Evolutionary conservation across 192 early-diverging fungal species (phyloP).

Genomic region (Rhizoclosmatium globosum): DNA sequence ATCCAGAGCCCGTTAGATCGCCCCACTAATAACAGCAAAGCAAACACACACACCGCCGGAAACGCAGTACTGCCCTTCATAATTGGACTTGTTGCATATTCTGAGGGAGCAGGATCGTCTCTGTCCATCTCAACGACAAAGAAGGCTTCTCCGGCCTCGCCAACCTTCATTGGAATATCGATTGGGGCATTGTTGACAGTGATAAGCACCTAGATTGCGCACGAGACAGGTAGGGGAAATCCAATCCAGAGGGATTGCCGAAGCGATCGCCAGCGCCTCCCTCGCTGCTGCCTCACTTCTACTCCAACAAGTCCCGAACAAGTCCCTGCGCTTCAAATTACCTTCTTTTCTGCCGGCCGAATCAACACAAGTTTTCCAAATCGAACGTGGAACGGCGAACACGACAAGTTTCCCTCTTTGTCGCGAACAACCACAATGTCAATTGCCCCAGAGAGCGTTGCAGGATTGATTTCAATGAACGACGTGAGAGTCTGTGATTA

Average conservation of each 20-base stretch:
- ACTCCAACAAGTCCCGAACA: neutral
- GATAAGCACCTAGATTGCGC: conserved; percentile 70
- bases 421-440: conserved; percentile 96
- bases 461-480: conserved; percentile 95
- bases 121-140: conserved; percentile 93
- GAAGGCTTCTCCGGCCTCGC: conserved; percentile 97
- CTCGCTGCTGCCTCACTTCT: neutral
- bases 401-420: conserved; percentile 80
- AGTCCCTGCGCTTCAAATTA: conserved; percentile 34
- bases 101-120: conserved; percentile 80
- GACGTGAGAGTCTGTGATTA: conserved; percentile 71
- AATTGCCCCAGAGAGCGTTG: conserved; percentile 97
- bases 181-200: conserved; percentile 80
- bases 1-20: neutral
- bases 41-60: neutral
- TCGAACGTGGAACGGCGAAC: conserved; percentile 97
- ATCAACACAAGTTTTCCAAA: conserved; percentile 96
- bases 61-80: conserved; percentile 1
- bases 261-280: neutral
- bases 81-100: conserved; percentile 94
- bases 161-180: conserved; percentile 91
- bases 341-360: conserved; percentile 91
- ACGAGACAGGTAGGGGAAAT: neutral
- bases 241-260: neutral
- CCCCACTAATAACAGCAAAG: neutral